Percentiles rank a stretch among this genome's conserved stretches.
phyloP scores from a whole-genome alignment of 73 alveolate species.

The Durusdinium trenchii region DNA sequence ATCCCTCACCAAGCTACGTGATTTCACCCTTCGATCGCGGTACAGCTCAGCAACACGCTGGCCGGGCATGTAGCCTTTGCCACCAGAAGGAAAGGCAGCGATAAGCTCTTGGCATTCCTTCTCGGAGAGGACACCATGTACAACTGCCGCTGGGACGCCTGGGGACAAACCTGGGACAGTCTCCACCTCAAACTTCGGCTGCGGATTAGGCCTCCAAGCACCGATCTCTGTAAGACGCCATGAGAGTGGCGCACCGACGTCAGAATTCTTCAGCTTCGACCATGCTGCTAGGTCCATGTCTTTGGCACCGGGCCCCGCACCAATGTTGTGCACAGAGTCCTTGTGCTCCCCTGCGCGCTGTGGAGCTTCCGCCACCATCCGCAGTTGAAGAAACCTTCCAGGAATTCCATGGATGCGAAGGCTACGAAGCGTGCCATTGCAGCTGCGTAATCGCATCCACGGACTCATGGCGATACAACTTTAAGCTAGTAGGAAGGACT shows the following conservation, averaged over 20 bases:
- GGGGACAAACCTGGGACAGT: slow-evolving; percentile 2
- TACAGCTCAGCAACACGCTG: slow-evolving; percentile 56
- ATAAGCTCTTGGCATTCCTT: slow-evolving; percentile 42
- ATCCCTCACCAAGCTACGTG: slow-evolving; percentile 17
- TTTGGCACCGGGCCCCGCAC: slow-evolving; percentile 38
- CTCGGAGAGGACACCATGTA: slow-evolving; percentile 11
- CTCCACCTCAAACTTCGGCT: neutral
- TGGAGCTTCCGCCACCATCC: too few relatives aligned
- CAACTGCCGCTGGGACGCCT: slow-evolving; percentile 55
- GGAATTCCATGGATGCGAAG: too few relatives aligned
- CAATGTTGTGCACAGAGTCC: slow-evolving; percentile 51
- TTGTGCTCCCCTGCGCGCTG: slow-evolving; percentile 43
- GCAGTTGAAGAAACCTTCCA: too few relatives aligned
- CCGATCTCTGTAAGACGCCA: neutral
- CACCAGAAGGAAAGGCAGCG: slow-evolving; percentile 35
- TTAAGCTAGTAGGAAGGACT: too few relatives aligned
- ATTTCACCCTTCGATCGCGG: slow-evolving; percentile 59
- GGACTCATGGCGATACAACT: too few relatives aligned
- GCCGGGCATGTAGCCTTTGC: slow-evolving; percentile 45
- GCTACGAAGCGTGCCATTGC: too few relatives aligned
- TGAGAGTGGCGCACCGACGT: slow-evolving; percentile 22
- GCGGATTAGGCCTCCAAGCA: slow-evolving; percentile 60
- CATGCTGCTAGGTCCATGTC: slow-evolving; percentile 68
- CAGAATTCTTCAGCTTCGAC: slow-evolving; percentile 41
- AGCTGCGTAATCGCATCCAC: too few relatives aligned